Evolutionary conservation across 2,329 filamentous ascomycete genomes (phyloP), one percentile per base, ranked within the genome.

Genomic region (Thielaviopsis populi): DNA sequence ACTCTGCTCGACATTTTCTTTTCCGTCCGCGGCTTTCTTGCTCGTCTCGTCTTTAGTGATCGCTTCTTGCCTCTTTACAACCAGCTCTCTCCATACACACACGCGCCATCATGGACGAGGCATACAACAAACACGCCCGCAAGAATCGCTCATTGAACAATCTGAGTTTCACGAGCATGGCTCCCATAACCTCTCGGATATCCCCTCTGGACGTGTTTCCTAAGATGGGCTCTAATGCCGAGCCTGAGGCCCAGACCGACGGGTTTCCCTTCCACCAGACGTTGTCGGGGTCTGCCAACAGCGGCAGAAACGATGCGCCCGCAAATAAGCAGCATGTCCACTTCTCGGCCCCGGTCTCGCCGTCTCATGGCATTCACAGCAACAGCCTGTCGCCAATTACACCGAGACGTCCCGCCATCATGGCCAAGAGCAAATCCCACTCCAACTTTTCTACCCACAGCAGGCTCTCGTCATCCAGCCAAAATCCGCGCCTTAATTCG

Each of bases 351-450:
- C 84, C 84, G 4, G 81, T 83, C 1, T 86, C 84, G 1, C 84
- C 84, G 7, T 42, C 48, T 7, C 61, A 41, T 15, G 37, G 27
- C 33, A 27, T 19, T 42, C 19, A 40, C 46, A 56, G 19, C 24
- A 54, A 42, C n/a, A 79, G 82, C 24, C 79, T 87, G 33, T 15
- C 59, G 6, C 60, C 42, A 15, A 59, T 62, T 4, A n/a, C 27
- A 11, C 69, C 71, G 53, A 69, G 68, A 8, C 65, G 62, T 17
- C 62, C 62, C n/a, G 62, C 60, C 67, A 69, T 64, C 69, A 74
- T 85, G 6, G 71, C 77, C 37, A 87, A 85, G 74, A 85, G 82
- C 73, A 85, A 84, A 72, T 87, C 84, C 0, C 79, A 83, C 53
- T 11, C 53, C 53, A 56, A 56, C 15, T 56, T 56, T 13, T 56